Conservation (phyloP, 2,329 filamentous ascomycete species). For the Cordyceps cicadae region DNA sequence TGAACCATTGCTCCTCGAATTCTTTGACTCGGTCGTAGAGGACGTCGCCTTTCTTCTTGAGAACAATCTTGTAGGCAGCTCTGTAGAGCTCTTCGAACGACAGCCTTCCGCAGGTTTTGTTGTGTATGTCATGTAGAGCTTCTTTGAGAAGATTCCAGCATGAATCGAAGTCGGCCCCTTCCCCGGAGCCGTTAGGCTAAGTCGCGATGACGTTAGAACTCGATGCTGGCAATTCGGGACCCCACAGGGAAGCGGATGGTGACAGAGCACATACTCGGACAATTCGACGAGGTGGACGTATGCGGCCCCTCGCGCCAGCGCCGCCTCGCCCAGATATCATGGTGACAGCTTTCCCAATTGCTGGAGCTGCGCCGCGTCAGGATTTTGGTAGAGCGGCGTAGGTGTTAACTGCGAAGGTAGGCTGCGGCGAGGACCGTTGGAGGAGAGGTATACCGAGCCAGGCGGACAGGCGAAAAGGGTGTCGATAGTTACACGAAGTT, state of each 20-base stretch:
- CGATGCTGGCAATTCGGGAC: neutral
- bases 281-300: constrained; percentile 35
- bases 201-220: constrained; percentile 7
- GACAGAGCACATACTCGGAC: constrained; percentile 28
- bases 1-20: constrained; percentile 78
- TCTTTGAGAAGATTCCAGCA: constrained; percentile 71
- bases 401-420: neutral
- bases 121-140: constrained; percentile 81
- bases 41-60: constrained; percentile 74
- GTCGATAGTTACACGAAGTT: neutral
- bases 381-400: neutral
- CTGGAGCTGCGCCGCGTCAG: neutral
- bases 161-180: constrained; percentile 71
- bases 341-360: neutral
- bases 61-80: constrained; percentile 84
- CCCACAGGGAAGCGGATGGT: neutral
- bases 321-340: constrained; percentile 45
- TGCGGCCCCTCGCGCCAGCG: constrained; percentile 30
- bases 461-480: neutral
- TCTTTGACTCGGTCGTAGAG: constrained; percentile 74
- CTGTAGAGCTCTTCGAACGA: constrained; percentile 96
- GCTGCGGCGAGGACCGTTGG: neutral
- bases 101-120: constrained; percentile 77
- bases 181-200: constrained; percentile 34
- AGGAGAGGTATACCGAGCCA: neutral